Evolutionary conservation across 148 eudicot genomes (phyloP), one percentile per base, ranked within the genome.

Genomic region (Fagopyrum homotropicum): DNA sequence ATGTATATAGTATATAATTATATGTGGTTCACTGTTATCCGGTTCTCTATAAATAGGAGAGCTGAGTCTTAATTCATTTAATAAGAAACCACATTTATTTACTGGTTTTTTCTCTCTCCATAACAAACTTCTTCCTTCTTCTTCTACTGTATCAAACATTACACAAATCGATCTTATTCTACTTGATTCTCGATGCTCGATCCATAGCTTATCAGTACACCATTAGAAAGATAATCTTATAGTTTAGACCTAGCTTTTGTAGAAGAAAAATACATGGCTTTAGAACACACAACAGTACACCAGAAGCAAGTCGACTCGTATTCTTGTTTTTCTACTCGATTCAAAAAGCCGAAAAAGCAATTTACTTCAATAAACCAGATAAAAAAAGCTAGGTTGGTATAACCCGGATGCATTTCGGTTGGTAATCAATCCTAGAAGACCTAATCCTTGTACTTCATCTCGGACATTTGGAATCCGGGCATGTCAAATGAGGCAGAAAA

Each of bases 401-500:
- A 56, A 56, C 61, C 61, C 61, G 16, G 61, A 5, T 56, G 63
- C 63, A 57, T 19, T 19, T 57, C 7, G 63, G 35, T 17, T 6
- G 12, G 35, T 57, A 19, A 16, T 15, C 12, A 17, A 17, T 57
- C 35, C 63, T 57, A 35, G 70, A 12, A 40, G 9, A 0, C 47
- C 77, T 89, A 91, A 78, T 91, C 91, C 83, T 91, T 81, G 93
- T 88, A 93, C 81, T 93, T 93, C 93, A 91, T 86, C 80, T 91
- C 96, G 1, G 95, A 87, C 84, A 82, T 73, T 75, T 82, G 81
- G 86, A 94, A 94, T 0, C 98, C 99, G 1, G 99, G 99, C 99
- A 96, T 96, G 89, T 92, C 99, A 8, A 84, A 95, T 4, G 90
- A 87, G 69, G 91, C 75, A 10, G 99, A 49, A 55, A 95, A 95